These are phyloP conservation scores for Candida sithepensis DNA, from an alignment of 805 yeast species.

Conservation along the genomic window DNA sequence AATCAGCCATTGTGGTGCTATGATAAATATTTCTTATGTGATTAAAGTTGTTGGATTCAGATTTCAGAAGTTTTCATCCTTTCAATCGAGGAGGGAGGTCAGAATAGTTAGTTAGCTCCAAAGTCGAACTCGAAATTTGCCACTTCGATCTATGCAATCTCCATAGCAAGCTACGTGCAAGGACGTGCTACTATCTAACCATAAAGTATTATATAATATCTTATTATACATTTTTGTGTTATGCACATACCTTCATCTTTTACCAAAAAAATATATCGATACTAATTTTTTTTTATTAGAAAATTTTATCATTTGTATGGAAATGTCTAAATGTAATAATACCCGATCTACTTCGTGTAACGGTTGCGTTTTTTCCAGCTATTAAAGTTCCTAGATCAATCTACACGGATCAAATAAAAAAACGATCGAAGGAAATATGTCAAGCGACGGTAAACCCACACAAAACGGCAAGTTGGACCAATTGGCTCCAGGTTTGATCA, in stretches of 20 bases:
- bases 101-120: neutral
- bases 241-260: neutral
- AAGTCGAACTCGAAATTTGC: neutral
- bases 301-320: neutral
- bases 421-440: neutral
- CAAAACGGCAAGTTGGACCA: conserved; percentile 18
- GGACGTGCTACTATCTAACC: neutral
- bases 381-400: no score
- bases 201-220: no score
- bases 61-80: no score
- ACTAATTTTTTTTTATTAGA: neutral
- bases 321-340: no score
- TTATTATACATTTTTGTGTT: neutral
- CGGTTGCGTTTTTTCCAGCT: no score
- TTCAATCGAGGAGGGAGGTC: neutral
- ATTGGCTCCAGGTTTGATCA: conserved; percentile 46
- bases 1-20: conserved; percentile 8
- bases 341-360: no score
- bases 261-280: neutral
- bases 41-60: no score
- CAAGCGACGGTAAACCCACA: neutral
- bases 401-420: no score
- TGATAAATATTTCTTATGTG: no score
- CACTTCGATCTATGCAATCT: no score
- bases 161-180: neutral